These are phyloP conservation scores for Gymnopilus junonius DNA, from an alignment of 768 basidiomycete genomes.

Conservation along the genomic window DNA sequence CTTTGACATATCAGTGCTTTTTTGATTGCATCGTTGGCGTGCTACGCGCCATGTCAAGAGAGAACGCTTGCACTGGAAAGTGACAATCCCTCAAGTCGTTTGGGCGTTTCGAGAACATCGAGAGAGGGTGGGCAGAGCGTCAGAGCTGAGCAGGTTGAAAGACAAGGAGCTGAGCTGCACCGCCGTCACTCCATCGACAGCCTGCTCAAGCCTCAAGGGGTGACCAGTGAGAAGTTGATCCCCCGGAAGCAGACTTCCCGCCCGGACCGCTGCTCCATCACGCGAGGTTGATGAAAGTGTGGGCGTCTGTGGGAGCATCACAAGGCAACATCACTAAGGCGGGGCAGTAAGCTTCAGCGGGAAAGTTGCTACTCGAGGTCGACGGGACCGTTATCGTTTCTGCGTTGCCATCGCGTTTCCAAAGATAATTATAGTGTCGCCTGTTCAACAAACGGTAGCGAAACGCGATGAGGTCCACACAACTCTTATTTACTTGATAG, in stretches of 20 bases:
- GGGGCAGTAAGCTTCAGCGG: neutral
- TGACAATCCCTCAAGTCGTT: neutral
- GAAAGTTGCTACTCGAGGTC: neutral
- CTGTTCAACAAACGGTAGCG: slow-evolving; percentile 1
- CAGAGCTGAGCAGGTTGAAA: neutral
- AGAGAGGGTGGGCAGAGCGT: neutral
- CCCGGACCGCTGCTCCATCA: neutral
- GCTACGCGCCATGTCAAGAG: slow-evolving; percentile 1
- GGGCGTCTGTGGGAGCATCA: slow-evolving; percentile 3
- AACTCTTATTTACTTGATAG: neutral
- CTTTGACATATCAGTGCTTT: slow-evolving; percentile 3
- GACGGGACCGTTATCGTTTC: neutral
- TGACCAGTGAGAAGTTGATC: neutral
- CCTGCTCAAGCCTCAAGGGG: neutral
- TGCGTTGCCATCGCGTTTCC: slow-evolving; percentile 2
- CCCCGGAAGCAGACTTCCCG: neutral
- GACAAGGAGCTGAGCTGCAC: neutral
- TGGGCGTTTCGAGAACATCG: neutral
- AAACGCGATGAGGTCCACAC: neutral
- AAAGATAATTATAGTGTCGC: neutral
- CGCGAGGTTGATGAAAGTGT: neutral
- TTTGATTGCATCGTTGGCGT: neutral
- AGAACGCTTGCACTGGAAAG: neutral
- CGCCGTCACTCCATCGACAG: neutral
- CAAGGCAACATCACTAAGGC: neutral